Conservation (phyloP, 2,329 filamentous ascomycete species). For the Aaosphaeria pasadenensis region DNA sequence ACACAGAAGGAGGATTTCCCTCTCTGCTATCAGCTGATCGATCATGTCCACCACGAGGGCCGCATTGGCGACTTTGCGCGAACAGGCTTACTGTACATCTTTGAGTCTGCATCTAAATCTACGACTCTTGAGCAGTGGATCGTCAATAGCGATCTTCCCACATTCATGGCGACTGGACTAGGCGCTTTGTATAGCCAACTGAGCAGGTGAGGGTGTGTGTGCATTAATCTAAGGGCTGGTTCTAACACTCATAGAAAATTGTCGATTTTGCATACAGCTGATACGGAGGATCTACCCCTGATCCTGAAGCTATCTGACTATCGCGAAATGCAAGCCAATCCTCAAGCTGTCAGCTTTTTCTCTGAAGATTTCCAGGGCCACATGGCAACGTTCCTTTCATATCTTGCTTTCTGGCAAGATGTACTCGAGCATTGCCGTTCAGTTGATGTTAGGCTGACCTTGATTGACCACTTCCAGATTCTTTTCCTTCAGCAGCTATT, state of each 20-base stretch:
- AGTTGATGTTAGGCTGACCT: slow-evolving; percentile 83
- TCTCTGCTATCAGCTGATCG: slow-evolving; percentile 89
- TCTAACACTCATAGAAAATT: slow-evolving; percentile 58
- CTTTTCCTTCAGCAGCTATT: slow-evolving; percentile 92
- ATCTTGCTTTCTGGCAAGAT: slow-evolving; percentile 97
- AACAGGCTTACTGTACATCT: slow-evolving; percentile 91
- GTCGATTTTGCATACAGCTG: slow-evolving; percentile 68
- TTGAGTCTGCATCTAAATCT: slow-evolving; percentile 85
- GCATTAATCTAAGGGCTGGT: too few species aligned
- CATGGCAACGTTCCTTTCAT: slow-evolving; percentile 89
- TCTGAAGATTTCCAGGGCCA: slow-evolving; percentile 77
- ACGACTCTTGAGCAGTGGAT: slow-evolving; percentile 89
- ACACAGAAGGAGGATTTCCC: slow-evolving; percentile 91
- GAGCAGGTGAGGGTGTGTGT: slow-evolving; percentile 48
- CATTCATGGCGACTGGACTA: slow-evolving; percentile 92
- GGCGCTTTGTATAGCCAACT: slow-evolving; percentile 73
- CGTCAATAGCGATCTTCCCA: slow-evolving; percentile 92
- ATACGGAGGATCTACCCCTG: slow-evolving; percentile 68
- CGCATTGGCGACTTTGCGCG: slow-evolving; percentile 93
- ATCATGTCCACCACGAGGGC: slow-evolving; percentile 95
- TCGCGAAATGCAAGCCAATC: slow-evolving; percentile 65
- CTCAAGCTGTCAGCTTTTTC: slow-evolving; percentile 67
- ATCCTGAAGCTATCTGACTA: slow-evolving; percentile 90
- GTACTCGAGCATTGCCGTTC: slow-evolving; percentile 94
- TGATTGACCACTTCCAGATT: slow-evolving; percentile 95